Percentiles rank a stretch among this genome's conserved stretches.
Conservation (phyloP, 495 filamentous ascomycete genomes). For the Talaromyces wortmannii region DNA sequence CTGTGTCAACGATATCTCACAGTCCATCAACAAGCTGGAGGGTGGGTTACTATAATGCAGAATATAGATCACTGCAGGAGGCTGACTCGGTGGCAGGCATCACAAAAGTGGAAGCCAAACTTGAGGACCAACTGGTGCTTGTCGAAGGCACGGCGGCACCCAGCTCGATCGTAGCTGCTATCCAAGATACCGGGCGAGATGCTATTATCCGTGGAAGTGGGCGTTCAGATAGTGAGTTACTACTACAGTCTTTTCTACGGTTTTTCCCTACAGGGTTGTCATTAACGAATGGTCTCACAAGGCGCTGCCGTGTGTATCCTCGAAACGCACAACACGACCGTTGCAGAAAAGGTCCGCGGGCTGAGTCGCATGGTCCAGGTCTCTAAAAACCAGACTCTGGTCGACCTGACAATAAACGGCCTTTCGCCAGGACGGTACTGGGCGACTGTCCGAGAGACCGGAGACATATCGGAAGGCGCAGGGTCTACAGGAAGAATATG, state of each 20-base stretch:
- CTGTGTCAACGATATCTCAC: conserved; percentile 80
- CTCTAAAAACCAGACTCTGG: conserved; percentile 62
- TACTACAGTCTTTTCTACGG: conserved; percentile 1
- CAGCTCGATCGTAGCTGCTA: conserved; percentile 79
- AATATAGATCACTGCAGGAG: neutral
- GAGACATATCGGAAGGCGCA: conserved; percentile 81
- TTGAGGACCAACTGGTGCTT: conserved; percentile 41
- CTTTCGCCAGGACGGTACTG: conserved; percentile 75
- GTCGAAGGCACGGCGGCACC: conserved; percentile 61
- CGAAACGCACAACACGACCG: conserved; percentile 67
- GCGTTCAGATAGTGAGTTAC: conserved; percentile 65
- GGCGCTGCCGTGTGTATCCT: conserved; percentile 94
- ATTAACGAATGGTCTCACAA: conserved; percentile 18
- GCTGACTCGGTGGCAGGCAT: conserved; percentile 22
- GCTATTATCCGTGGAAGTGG: conserved; percentile 91
- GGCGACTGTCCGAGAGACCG: conserved; percentile 77
- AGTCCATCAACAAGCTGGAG: conserved; percentile 62
- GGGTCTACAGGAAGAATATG: conserved; percentile 78
- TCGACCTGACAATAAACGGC: conserved; percentile 84
- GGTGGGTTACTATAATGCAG: conserved; percentile 33
- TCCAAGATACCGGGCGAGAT: conserved; percentile 84
- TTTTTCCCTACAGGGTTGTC: neutral
- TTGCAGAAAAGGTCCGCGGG: conserved; percentile 61
- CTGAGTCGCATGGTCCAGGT: conserved; percentile 79
- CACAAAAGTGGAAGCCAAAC: conserved; percentile 39